phyloP scores from a whole-genome alignment of 352 stramenopile species.

The Phytophthora crassamura region DNA sequence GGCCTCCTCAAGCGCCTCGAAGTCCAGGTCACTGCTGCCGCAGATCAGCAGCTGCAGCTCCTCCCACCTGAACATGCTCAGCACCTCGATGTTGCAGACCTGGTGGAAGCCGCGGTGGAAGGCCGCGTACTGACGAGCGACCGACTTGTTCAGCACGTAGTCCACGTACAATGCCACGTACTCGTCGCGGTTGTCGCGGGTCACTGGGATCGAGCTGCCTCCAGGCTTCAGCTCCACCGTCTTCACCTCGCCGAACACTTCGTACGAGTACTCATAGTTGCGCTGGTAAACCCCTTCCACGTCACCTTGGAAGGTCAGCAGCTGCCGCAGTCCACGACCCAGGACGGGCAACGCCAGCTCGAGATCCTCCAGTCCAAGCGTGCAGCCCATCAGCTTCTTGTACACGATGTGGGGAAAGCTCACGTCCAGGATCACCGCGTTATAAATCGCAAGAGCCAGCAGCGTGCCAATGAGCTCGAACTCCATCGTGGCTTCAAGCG shows the following conservation, averaged over 20 bases:
- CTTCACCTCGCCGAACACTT: slow-evolving; percentile 83
- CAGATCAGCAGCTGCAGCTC: slow-evolving; percentile 82
- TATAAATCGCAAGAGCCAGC: slow-evolving; percentile 86
- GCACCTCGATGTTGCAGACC: slow-evolving; percentile 73
- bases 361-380: slow-evolving; percentile 62
- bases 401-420: slow-evolving; percentile 85
- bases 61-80: slow-evolving; percentile 85
- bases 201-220: slow-evolving; percentile 67
- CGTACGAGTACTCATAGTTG: slow-evolving; percentile 84
- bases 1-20: slow-evolving; percentile 75
- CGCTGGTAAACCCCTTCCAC: slow-evolving; percentile 75
- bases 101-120: slow-evolving; percentile 83
- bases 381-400: slow-evolving; percentile 79
- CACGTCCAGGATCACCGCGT: slow-evolving; percentile 83
- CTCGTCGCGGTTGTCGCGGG: slow-evolving; percentile 69
- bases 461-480: slow-evolving; percentile 89
- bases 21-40: slow-evolving; percentile 77
- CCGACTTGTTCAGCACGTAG: slow-evolving; percentile 68
- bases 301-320: slow-evolving; percentile 74
- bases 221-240: slow-evolving; percentile 76
- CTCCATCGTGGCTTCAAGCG: slow-evolving; percentile 82
- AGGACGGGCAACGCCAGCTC: slow-evolving; percentile 64
- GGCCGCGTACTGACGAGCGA: slow-evolving; percentile 68
- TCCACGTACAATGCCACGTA: slow-evolving; percentile 81
- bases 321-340: slow-evolving; percentile 65